Evolutionary conservation across 148 eudicot species (phyloP), one percentile per base, ranked within the genome.

Genomic region (Nyssa sinensis): DNA sequence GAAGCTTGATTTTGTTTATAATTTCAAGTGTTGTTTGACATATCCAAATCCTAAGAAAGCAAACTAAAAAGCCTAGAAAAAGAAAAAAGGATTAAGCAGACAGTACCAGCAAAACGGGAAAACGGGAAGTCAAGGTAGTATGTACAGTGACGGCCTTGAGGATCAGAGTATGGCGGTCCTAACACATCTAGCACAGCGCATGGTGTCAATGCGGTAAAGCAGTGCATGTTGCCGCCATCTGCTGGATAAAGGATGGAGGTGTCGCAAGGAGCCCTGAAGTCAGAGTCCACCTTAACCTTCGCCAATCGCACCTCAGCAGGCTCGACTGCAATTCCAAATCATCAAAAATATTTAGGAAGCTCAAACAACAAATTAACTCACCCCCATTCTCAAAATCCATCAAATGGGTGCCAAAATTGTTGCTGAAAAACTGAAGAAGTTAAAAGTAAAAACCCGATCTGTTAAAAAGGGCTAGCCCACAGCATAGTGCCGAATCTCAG

Each of bases 181-280:
- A 93, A 81, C 24, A 93, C 98, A 77, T 93, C 98, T 10, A 93
- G 84, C 12, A 93, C 92, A 8, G 98, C 98, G 35, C 97, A 93
- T 0, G 97, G 78, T 0, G 97, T 89, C 74, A 81, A 67, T 0
- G 98, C 98, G 2, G 93, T 91, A 69, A 93, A 91, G 73, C 97
- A 83, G 75, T 93, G 98, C 97, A 93, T 82, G 73, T 93, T 93
- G 8, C 98, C 98, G 23, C 98, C 97, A 29, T 88, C 88, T 14
- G 90, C 81, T 47, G 98, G 98, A 74, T 89, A 93, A 27, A 93
- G 87, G 61, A 93, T 82, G 6, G 87, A 85, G 28, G 97, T 85
- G 70, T 79, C 69, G 78, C 98, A 91, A 30, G 98, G 98, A 8
- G 94, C 91, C 0, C 83, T 85, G 33, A 91, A 80, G 37, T 91